A percentile compares a stretch with the other conserved stretches of the same genome.
Conservation (phyloP, 352 stramenopile species). For the Phytophthora pisi region DNA sequence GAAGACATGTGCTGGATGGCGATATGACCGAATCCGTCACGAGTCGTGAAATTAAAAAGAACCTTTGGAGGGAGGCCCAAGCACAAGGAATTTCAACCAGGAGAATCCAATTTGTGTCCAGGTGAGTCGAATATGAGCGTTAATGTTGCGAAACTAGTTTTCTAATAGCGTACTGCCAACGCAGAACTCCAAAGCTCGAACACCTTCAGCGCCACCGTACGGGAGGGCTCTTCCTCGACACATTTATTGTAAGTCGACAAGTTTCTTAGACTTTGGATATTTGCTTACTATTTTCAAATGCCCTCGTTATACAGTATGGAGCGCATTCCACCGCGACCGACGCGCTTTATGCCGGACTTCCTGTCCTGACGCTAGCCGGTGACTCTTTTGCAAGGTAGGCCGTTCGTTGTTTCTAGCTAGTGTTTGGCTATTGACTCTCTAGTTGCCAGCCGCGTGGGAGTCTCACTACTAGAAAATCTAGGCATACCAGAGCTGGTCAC, state of each 20-base stretch:
- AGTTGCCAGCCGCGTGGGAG: conserved; percentile 47
- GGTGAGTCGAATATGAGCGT: conserved; percentile 25
- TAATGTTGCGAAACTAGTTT: neutral
- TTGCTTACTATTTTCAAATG: neutral
- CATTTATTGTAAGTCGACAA: conserved; percentile 65
- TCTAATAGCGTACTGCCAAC: conserved; percentile 5
- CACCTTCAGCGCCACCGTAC: conserved; percentile 78
- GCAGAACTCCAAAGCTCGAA: conserved; percentile 64
- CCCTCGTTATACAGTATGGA: conserved; percentile 83
- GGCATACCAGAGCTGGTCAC: conserved; percentile 41
- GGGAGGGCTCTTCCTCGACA: conserved; percentile 93
- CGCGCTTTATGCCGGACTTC: conserved; percentile 83
- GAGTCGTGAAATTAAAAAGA: conserved; percentile 46
- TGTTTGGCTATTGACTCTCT: neutral
- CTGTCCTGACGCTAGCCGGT: conserved; percentile 86
- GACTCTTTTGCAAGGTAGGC: conserved; percentile 68
- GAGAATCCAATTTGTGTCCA: conserved; percentile 63
- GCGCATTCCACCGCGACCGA: conserved; percentile 94
- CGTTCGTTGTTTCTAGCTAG: too few relatives aligned
- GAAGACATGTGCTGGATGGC: conserved; percentile 4
- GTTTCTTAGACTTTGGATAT: neutral
- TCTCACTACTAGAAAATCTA: conserved; percentile 55
- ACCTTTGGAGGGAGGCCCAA: conserved; percentile 55
- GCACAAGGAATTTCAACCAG: conserved; percentile 50
- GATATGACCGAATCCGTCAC: conserved; percentile 33